Evolutionary conservation across 768 basidiomycete species (phyloP).

Genomic region (Pleurotus tuoliensis): DNA sequence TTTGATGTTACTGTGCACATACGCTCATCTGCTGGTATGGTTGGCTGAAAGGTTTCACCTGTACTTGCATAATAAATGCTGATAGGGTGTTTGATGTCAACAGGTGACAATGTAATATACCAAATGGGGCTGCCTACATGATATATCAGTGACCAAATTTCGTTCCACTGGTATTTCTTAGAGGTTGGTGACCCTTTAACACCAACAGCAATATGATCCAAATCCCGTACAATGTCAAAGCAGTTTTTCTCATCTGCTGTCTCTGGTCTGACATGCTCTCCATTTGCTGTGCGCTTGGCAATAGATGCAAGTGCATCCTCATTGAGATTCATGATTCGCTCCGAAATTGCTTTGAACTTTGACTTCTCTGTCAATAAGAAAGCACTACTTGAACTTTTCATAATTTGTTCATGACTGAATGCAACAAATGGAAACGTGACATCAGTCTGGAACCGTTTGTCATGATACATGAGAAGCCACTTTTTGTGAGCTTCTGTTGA

Average conservation of each 20-base stretch:
- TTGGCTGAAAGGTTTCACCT: background rate
- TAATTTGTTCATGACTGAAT: conserved; percentile 23
- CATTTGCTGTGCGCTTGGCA: conserved; percentile 15
- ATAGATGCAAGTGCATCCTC: conserved; percentile 16
- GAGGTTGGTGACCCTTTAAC: conserved; percentile 20
- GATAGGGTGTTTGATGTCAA: too few species aligned
- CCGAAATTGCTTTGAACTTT: conserved; percentile 21
- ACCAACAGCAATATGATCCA: conserved; percentile 30
- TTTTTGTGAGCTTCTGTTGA: conserved; percentile 20
- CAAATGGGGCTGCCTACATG: too few species aligned
- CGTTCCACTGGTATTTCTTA: background rate
- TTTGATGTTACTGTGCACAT: background rate
- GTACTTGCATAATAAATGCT: background rate
- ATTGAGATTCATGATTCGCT: conserved; percentile 19
- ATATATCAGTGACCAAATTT: background rate
- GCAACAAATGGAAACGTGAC: too few species aligned
- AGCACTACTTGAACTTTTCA: conserved; percentile 16
- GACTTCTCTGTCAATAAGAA: conserved; percentile 23
- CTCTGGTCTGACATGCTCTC: conserved; percentile 20
- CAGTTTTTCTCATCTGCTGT: conserved; percentile 30
- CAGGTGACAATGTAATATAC: too few species aligned
- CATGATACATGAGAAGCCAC: conserved; percentile 24
- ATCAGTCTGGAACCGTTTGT: too few species aligned
- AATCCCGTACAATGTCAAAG: conserved; percentile 26
- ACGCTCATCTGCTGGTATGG: background rate